Evolutionary conservation across 352 stramenopile genomes (phyloP).

Genomic region (Phytophthora colocasiae): DNA sequence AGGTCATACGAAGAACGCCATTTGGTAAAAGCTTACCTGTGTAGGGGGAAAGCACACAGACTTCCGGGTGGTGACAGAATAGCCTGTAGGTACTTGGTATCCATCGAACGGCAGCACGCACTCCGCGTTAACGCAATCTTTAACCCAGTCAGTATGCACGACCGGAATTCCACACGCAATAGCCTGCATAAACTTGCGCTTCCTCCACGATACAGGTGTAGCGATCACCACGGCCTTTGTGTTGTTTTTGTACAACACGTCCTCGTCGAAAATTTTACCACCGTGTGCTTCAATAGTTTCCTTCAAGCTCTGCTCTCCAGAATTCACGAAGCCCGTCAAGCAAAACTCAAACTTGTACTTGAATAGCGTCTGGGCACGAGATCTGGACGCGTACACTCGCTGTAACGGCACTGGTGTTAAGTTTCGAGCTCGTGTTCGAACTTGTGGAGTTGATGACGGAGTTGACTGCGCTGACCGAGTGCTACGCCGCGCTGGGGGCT

Average conservation of each 20-base stretch:
- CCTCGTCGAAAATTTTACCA: slow-evolving; percentile 60
- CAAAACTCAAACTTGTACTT: slow-evolving; percentile 84
- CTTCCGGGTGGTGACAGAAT: slow-evolving; percentile 65
- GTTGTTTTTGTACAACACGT: slow-evolving; percentile 57
- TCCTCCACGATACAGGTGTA: slow-evolving; percentile 77
- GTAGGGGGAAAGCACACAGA: slow-evolving; percentile 61
- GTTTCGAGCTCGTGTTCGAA: slow-evolving; percentile 56
- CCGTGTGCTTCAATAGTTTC: slow-evolving; percentile 74
- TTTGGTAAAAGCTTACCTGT: slow-evolving; percentile 31
- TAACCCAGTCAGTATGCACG: slow-evolving; percentile 84
- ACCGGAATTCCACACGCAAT: slow-evolving; percentile 84
- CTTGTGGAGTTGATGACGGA: slow-evolving; percentile 49
- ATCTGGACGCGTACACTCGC: slow-evolving; percentile 54
- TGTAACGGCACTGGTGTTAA: slow-evolving; percentile 60
- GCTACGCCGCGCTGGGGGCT: slow-evolving; percentile 20
- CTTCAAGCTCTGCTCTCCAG: slow-evolving; percentile 54
- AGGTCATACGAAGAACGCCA: background rate
- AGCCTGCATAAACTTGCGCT: slow-evolving; percentile 84
- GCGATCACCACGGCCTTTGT: slow-evolving; percentile 75
- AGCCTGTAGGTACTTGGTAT: slow-evolving; percentile 74
- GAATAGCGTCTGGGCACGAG: slow-evolving; percentile 55
- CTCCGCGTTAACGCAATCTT: slow-evolving; percentile 60
- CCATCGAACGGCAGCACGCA: slow-evolving; percentile 69
- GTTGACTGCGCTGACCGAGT: slow-evolving; percentile 37
- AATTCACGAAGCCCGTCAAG: slow-evolving; percentile 70